Evolutionary conservation across 129 eudicot species (phyloP).

Genomic region (Tagetes patula): DNA sequence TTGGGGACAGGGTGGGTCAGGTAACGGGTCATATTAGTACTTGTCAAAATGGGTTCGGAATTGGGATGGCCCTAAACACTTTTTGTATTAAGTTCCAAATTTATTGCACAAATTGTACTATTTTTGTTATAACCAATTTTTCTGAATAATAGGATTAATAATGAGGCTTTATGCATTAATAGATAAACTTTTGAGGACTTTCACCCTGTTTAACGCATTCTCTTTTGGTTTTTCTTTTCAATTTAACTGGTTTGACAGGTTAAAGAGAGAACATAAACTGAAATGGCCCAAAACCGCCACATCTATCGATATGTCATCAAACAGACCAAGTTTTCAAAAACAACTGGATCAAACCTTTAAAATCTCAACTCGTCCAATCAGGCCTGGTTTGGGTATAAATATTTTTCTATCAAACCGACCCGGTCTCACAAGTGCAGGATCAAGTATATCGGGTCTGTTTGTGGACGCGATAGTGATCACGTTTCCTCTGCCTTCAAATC

Average conservation of each 20-base stretch:
- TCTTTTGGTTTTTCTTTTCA: background rate
- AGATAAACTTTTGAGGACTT: background rate
- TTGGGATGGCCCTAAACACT: background rate
- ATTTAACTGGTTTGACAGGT: background rate
- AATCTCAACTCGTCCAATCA: constrained; percentile 86
- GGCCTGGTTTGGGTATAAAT: constrained; percentile 81
- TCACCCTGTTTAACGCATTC: background rate
- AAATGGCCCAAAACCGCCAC: background rate
- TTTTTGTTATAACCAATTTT: background rate
- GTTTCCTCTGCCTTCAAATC: constrained; percentile 97
- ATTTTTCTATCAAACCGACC: constrained; percentile 96
- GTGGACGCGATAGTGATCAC: constrained; percentile 98
- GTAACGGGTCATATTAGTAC: background rate
- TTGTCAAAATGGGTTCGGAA: background rate
- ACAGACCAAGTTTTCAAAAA: background rate
- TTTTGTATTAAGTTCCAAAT: background rate
- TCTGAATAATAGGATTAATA: background rate
- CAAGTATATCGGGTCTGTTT: constrained; percentile 93
- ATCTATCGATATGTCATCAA: constrained; percentile 7
- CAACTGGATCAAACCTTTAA: constrained; percentile 53
- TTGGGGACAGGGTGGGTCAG: background rate
- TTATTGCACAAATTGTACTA: background rate
- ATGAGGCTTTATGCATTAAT: background rate
- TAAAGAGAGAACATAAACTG: background rate
- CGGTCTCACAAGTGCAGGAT: constrained; percentile 95